Percentiles rank a stretch among this genome's conserved stretches.
These are phyloP conservation scores for Vicia sativa DNA, from an alignment of 306 rosid species.

Conservation along the genomic window DNA sequence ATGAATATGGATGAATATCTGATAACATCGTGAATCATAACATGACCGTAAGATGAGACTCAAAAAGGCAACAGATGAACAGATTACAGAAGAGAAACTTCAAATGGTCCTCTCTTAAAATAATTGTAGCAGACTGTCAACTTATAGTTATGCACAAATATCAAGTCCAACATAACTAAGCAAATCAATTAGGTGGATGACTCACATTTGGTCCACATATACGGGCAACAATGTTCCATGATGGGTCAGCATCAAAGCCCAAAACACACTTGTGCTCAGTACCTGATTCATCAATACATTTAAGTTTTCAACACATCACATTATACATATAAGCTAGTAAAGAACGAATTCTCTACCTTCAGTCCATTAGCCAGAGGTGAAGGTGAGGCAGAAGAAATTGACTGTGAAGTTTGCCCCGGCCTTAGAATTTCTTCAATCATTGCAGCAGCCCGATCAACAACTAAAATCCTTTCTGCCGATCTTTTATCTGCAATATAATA, in stretches of 20 bases:
- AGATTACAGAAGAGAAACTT: conserved; percentile 32
- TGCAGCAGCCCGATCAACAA: conserved; percentile 91
- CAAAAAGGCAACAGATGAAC: background rate
- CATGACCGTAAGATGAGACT: conserved; percentile 29
- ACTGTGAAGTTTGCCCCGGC: conserved; percentile 55
- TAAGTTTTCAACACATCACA: conserved; percentile 33
- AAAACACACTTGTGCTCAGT: conserved; percentile 62
- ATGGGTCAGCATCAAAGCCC: conserved; percentile 89
- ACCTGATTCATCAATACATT: conserved; percentile 48
- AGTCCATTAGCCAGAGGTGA: conserved; percentile 50
- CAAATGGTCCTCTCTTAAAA: conserved; percentile 17
- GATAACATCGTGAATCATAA: conserved; percentile 22
- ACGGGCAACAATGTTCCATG: conserved; percentile 75
- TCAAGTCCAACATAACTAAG: conserved; percentile 28
- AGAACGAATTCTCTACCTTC: conserved; percentile 51
- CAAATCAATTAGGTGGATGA: conserved; percentile 32
- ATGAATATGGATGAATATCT: conserved; percentile 16
- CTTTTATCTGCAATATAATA: conserved; percentile 69
- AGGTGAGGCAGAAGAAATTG: conserved; percentile 46
- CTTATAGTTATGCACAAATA: conserved; percentile 15
- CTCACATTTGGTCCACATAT: conserved; percentile 98
- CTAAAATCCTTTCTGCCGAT: conserved; percentile 78
- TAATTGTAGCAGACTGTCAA: conserved; percentile 15
- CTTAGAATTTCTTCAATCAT: conserved; percentile 93
- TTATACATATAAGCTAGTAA: conserved; percentile 27